Evolutionary conservation across 257 asterid species (phyloP).

Genomic region (Salvia hispanica): DNA sequence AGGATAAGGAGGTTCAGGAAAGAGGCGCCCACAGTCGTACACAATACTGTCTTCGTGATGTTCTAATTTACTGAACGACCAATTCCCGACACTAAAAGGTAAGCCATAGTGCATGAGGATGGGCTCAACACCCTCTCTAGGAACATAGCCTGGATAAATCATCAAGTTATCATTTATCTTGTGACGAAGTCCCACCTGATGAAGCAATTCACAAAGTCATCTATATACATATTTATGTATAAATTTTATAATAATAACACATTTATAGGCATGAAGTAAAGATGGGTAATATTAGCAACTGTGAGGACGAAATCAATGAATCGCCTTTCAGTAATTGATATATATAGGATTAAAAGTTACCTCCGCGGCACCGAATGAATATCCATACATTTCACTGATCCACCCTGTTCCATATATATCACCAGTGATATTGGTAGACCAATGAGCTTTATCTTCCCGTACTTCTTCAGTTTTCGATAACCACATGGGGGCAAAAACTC

Average conservation of each 20-base stretch:
- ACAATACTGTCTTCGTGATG: conserved; percentile 90
- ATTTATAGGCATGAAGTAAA: too few species aligned
- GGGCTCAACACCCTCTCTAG: conserved; percentile 87
- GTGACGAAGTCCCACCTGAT: conserved; percentile 95
- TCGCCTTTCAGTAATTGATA: too few species aligned
- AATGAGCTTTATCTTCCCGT: conserved; percentile 81
- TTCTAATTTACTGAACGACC: conserved; percentile 86
- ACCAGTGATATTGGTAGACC: conserved; percentile 90
- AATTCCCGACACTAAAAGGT: conserved; percentile 85
- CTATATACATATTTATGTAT: not conserved
- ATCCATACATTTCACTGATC: conserved; percentile 99
- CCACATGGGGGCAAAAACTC: conserved; percentile 92
- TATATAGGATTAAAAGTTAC: conserved; percentile 35
- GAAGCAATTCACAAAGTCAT: conserved; percentile 39
- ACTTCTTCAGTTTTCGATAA: conserved; percentile 89
- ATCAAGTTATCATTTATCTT: conserved; percentile 83
- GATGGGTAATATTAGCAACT: too few species aligned
- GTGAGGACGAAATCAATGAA: too few species aligned
- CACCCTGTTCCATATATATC: conserved; percentile 89
- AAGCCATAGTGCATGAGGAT: conserved; percentile 95
- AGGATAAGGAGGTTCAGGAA: conserved; percentile 98
- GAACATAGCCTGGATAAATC: conserved; percentile 96
- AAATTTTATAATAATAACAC: too few species aligned
- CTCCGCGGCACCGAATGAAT: conserved; percentile 99
- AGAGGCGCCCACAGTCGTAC: conserved; percentile 83